These are phyloP conservation scores for Pseudopyrenochaeta lycopersici DNA, from an alignment of 2,329 filamentous ascomycete genomes.

Conservation along the genomic window DNA sequence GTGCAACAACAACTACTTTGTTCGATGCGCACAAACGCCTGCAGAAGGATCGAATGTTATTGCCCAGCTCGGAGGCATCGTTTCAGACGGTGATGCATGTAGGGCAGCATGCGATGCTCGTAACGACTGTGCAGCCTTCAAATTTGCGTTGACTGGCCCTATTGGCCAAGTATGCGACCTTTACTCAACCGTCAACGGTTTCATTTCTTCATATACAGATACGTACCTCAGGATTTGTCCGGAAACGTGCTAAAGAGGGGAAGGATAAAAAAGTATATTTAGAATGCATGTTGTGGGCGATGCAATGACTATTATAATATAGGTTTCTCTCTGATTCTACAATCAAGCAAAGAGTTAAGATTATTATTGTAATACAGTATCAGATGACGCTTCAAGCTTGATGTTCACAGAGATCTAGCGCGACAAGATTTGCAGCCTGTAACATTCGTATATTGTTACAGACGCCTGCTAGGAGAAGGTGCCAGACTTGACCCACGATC, in stretches of 20 bases:
- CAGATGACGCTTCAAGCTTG: no score
- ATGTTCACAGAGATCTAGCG: no score
- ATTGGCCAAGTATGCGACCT: neutral
- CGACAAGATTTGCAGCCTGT: no score
- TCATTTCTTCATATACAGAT: neutral
- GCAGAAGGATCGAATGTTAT: neutral
- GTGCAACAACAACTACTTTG: conserved; percentile 6
- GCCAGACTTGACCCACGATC: no score
- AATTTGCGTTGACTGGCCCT: neutral
- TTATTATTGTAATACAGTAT: no score
- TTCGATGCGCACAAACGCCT: neutral
- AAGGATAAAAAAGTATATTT: no score
- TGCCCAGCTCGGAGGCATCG: neutral
- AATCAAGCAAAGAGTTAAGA: no score
- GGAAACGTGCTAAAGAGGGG: neutral
- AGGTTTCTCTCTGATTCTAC: no score
- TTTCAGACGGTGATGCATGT: neutral
- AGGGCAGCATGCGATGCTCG: neutral
- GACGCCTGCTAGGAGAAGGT: no score
- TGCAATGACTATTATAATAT: no score
- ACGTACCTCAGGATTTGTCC: neutral
- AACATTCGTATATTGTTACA: no score
- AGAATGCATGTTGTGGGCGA: no score
- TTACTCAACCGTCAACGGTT: neutral
- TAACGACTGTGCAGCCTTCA: neutral